Evolutionary conservation across 176 grass and related monocot species (phyloP).

Genomic region (Phragmites australis): DNA sequence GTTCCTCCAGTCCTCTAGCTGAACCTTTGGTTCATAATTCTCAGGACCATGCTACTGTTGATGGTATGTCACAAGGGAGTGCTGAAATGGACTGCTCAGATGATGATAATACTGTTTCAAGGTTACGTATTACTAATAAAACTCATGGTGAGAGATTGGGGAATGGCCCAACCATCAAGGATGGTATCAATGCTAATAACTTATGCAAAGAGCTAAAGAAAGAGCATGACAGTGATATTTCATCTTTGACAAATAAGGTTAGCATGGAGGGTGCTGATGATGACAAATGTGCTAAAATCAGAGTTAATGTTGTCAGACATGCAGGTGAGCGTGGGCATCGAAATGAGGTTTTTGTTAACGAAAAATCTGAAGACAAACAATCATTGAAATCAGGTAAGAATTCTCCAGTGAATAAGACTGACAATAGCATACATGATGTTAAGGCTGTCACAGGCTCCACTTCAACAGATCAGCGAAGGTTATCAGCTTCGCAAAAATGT

Average conservation of each 20-base stretch:
- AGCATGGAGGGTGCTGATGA: not conserved
- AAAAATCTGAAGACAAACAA: conserved; percentile 33
- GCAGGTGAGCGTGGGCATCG: not conserved
- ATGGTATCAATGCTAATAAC: not conserved
- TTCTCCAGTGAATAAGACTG: not conserved
- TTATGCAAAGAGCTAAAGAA: conserved; percentile 23
- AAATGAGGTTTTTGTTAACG: conserved; percentile 20
- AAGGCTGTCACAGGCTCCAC: conserved; percentile 8
- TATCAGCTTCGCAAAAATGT: conserved; percentile 26
- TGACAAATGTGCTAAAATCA: conserved; percentile 19
- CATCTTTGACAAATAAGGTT: conserved; percentile 38
- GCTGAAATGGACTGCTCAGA: conserved; percentile 69
- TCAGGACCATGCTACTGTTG: conserved; percentile 9
- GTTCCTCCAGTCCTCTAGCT: conserved; percentile 15
- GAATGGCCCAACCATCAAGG: not conserved
- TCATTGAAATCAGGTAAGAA: conserved; percentile 24
- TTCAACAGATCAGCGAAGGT: conserved; percentile 23
- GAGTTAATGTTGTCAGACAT: conserved; percentile 7
- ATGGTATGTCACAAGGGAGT: conserved; percentile 59
- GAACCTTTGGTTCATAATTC: conserved; percentile 36
- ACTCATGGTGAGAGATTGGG: conserved; percentile 29
- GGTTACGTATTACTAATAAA: conserved; percentile 20
- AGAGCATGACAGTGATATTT: conserved; percentile 21
- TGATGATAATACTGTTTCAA: conserved; percentile 39
- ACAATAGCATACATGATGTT: not conserved